Evolutionary conservation across 169 alveolate genomes (phyloP), one percentile per base, ranked within the genome.

Genomic region (Eimeria maxima): DNA sequence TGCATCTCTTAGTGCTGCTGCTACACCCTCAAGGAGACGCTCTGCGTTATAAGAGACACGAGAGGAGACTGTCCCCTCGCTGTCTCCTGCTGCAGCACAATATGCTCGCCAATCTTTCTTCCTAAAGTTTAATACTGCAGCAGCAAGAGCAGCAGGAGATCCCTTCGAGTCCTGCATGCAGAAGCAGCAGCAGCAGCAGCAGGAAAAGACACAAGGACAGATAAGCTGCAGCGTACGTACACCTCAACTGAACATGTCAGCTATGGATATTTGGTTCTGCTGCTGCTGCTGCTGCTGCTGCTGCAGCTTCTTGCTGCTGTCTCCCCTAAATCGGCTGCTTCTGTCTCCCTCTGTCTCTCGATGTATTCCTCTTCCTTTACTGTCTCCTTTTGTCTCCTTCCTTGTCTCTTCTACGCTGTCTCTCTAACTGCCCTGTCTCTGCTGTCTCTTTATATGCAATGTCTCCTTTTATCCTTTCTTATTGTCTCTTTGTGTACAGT

Each of bases 1-100:
- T 8, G 95, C 95, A 60, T 90, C 95, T n/a, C 71, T 45, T 42
- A 90, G 42, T 33, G 60, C 80, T 7, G 50, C 22, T 6, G 95
- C 74, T 33, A 90, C 88, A 8, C 89, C 87, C 78, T 90, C 63
- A 42, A 90, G 89, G 33, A 90, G 50, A 53, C 33, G 33, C 55
- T 74, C 86, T 29, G 86, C 57, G 29, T 20, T 18, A 55, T 74
- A 74, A 8, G 55, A 29, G 24, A 74, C 86, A 55, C 86, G 33
- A 20, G 86, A 20, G 4, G 14, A 22, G 11, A 27, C 24, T 20
- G 33, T 47, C 24, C 2, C 86, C 42, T 74, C 86, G 42, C 29
- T 47, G 55, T 74, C 57, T 74, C 86, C 86, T 74, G 84, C 84
- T 33, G 42, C 84, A 27, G 86, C 86, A 29, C 86, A 74, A 55